Base-by-base conservation (phyloP, 2,329 filamentous ascomycete genomes). In the Botrytis squamosa region DNA sequence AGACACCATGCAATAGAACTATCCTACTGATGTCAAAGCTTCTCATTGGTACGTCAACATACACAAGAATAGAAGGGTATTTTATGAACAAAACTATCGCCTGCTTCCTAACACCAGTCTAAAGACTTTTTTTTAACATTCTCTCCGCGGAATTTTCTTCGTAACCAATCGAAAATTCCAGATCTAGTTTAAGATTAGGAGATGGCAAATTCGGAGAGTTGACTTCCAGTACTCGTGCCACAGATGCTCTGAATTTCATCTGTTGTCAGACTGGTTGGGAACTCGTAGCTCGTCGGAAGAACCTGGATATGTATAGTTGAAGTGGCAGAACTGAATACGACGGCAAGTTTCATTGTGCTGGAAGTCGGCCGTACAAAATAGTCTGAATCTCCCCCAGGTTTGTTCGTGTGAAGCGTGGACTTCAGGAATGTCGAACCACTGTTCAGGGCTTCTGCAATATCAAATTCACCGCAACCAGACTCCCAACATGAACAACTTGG, bases 391-490 rank as follows among this genome's bases (percentile, higher is more conserved):
- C 92, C 91, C 49, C 88, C 90, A 42, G 88, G 84, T 68, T 87
- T 84, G 76, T 89, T 87, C 75, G 86, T 84, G 83, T 94, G 92
- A 78, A 94, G 85, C 25, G 91, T 93, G 57, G 89, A 90, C 84
- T 92, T 94, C 83, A 89, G 88, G 79, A 89, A 89, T 62, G 84
- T 86, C 80, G 91, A 89, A 42, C 92, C 92, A 0, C 86, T 81
- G 75, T 87, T 85, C 59, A 95, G 88, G 38, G 93, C 86, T 83
- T 95, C 93, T 79, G 91, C 90, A 71, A 94, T 86, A 79, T 95
- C 93, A 75, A 92, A 88, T 83, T 95, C 93, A 78, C 91, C 92
- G 79, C 92, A 94, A 55, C 88, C 89, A 78, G 75, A 91, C 20
- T 82, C 82, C 92, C 92, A 94, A 85, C 93, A 95, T 74, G 89